Evolutionary conservation across 2,329 filamentous ascomycete species (phyloP).

Genomic region (Diplocarpon rosae): DNA sequence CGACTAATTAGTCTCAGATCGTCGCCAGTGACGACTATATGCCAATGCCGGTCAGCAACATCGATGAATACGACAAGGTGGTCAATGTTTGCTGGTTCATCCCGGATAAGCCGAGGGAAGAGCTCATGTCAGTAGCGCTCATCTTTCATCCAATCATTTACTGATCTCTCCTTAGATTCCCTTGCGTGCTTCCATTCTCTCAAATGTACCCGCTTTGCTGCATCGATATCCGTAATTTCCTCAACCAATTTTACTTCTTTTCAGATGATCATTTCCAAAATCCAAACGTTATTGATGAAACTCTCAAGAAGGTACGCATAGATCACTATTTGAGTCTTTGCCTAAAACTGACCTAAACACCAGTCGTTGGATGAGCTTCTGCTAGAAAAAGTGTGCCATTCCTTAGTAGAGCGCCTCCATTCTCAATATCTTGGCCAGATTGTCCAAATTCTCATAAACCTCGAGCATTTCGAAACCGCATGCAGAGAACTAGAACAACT

Average conservation of each 20-base stretch:
- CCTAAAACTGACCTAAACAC: neutral
- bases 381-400: conserved; percentile 82
- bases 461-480: conserved; percentile 92
- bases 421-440: conserved; percentile 96
- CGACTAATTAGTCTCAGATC: conserved; percentile 35
- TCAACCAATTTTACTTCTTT: conserved; percentile 98
- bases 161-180: conserved; percentile 48
- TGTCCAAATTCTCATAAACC: conserved; percentile 93
- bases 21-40: conserved; percentile 96
- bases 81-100: conserved; percentile 94
- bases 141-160: neutral
- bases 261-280: conserved; percentile 93
- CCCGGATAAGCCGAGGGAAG: conserved; percentile 65
- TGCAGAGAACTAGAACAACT: conserved; percentile 83
- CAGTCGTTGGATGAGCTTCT: conserved; percentile 91
- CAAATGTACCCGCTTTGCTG: conserved; percentile 99
- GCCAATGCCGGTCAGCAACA: conserved; percentile 92
- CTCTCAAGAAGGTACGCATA: conserved; percentile 56
- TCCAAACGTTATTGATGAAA: conserved; percentile 81
- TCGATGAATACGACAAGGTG: conserved; percentile 90
- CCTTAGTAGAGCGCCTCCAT: conserved; percentile 74
- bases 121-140: conserved; percentile 51
- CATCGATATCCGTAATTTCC: conserved; percentile 93
- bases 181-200: conserved; percentile 91
- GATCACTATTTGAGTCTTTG: neutral